Base-by-base conservation (phyloP, 495 filamentous ascomycete species). In the Xylaria grammica region DNA sequence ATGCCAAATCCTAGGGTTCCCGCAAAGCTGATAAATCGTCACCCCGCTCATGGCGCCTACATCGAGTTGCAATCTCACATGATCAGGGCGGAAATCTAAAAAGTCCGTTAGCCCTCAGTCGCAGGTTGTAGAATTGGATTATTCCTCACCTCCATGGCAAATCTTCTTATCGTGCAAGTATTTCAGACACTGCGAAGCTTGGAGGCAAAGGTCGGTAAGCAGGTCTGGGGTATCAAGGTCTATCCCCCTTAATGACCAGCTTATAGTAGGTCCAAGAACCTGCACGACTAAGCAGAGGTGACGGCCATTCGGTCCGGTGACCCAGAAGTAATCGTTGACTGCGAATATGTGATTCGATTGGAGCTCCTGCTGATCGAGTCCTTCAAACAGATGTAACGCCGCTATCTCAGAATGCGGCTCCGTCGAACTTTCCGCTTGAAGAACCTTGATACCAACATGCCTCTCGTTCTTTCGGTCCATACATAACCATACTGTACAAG, bases 401-500 rank as follows among this genome's bases (percentile, higher is more conserved):
- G 4, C 27, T 11, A 73, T 40, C 17, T 73, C 67, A 7, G 45
- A 30, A 20, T 52, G 24, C 24, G 48, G 29, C 13, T 53, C 46
- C 8, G 24, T 30, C 0, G 66, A 62, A 0, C 34, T 30, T 1
- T 17, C 36, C 1, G 65, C 66, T 6, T 38, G 27, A 3, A 58
- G 40, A 3, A 58, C 22, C 26, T 58, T 58, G 0, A 58, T 26
- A 24, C 24, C 38, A 4, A 58, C 54, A 9, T 24, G 54, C 30
- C 54, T 22, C 17, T 5, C 17, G 17, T 45, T 15, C 26, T 2
- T 27, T 52, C 45, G 13, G 65, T 63, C 82, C 1, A 65, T 74
- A 44, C 81, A 82, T 46, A 87, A 79, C 83, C 81, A 87, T 50
- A 84, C 76, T 1, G 81, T 86, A 11, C 75, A 81, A 60, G 76